Evolutionary conservation across 2,329 filamentous ascomycete genomes (phyloP), one percentile per base, ranked within the genome.

Genomic region (Parastagonospora nodorum): DNA sequence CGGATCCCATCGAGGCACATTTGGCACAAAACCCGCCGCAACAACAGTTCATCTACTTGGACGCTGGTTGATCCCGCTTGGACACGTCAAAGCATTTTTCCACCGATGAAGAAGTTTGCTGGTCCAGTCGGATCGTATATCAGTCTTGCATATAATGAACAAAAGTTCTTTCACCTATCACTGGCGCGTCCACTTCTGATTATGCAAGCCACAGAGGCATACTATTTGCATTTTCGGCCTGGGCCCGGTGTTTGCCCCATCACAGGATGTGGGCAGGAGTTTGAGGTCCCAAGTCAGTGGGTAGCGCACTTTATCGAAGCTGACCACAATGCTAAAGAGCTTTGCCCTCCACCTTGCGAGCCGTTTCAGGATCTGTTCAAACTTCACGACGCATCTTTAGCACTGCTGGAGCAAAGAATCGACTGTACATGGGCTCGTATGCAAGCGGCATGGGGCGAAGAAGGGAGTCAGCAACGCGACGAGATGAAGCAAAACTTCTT

Each of bases 121-220:
- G 50, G 50, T 32, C 50, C 40, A 15, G 50, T 53, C 2, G 50
- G 50, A 29, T 36, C 36, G 30, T 53, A 31, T 37, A 8, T 16
- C 4, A 36, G 41, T 29, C 16, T 28, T 37, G 16, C 24, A 12
- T 42, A 48, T 41, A 16, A 48, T 5, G 11, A 27, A 7, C 4
- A n/a, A 2, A 15, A 39, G 8, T 9, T 42, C 40, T 9, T 2
- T 33, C 12, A 38, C 7, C 15, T 37, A 15, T 2, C 38, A 7
- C 5, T 9, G 30, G 50, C 45, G 15, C 35, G 29, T 14, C 36
- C 11, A 9, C 8, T 45, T 32, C 42, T 36, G 7, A 8, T 10
- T 9, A 45, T 48, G 7, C 41, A 49, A 10, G 50, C 45, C 11
- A 48, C 37, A 27, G 50, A 45, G 27, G 41, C 40, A 42, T 45